Conservation (phyloP, 2,329 filamentous ascomycete species). For the Cercospora zeina region DNA sequence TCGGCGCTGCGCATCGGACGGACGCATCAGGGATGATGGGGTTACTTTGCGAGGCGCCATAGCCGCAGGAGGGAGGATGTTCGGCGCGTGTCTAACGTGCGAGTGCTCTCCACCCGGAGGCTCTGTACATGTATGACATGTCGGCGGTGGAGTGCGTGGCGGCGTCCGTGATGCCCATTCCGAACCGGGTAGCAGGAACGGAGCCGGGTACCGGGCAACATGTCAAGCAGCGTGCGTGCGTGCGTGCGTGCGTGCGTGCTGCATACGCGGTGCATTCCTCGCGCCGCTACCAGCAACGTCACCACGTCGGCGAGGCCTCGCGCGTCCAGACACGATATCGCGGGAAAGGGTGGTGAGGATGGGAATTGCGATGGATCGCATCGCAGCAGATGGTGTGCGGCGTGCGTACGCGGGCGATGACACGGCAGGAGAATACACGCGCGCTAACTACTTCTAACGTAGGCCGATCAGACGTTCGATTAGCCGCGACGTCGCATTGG, state of each 20-base stretch:
- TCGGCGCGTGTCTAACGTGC: constrained; percentile 20
- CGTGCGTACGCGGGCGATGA: constrained; percentile 26
- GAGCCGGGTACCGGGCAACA: constrained; percentile 27
- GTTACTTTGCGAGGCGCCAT: constrained; percentile 30
- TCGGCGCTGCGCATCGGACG: constrained; percentile 22
- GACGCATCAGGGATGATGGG: constrained; percentile 29
- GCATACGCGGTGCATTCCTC: constrained; percentile 1
- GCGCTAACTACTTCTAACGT: neutral
- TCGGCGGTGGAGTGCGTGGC: constrained; percentile 33
- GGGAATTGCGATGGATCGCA: constrained; percentile 28
- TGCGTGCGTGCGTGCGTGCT: constrained; percentile 7
- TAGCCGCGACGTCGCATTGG: constrained; percentile 14
- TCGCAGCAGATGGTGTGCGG: constrained; percentile 19
- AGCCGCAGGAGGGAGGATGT: constrained; percentile 26
- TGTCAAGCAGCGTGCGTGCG: constrained; percentile 35
- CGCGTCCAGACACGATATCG: neutral
- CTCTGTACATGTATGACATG: constrained; percentile 26
- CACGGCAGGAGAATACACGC: neutral
- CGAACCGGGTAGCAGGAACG: constrained; percentile 35
- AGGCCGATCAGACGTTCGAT: neutral
- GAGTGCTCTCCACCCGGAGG: constrained; percentile 13
- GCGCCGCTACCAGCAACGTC: constrained; percentile 17
- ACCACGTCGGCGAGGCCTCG: constrained; percentile 22
- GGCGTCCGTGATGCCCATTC: constrained; percentile 33
- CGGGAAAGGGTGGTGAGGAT: constrained; percentile 10